Conservation (phyloP, 106 monocot species). For the Dendrobium huoshanense region DNA sequence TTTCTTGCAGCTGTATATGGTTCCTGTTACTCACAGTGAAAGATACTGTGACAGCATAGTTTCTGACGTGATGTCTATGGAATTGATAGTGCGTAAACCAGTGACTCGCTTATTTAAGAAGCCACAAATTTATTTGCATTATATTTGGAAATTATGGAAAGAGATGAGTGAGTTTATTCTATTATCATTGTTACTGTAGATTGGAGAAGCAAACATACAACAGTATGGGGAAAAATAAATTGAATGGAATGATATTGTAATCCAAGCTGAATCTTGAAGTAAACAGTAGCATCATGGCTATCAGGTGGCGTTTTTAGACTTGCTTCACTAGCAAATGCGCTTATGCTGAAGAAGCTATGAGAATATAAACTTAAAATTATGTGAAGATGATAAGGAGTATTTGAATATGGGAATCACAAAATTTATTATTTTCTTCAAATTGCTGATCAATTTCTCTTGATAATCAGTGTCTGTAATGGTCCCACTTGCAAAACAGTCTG, state of each 20-base stretch:
- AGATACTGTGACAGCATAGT: slow-evolving; percentile 79
- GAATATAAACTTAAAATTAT: neutral
- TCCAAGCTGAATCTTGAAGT: neutral
- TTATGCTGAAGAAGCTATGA: neutral
- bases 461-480: slow-evolving; percentile 81
- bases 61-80: slow-evolving; percentile 97
- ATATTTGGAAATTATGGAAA: neutral
- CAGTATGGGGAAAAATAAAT: neutral
- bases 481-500: slow-evolving; percentile 95
- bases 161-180: neutral
- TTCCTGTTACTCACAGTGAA: slow-evolving; percentile 80
- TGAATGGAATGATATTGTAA: neutral
- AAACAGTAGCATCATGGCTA: neutral
- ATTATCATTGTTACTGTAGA: neutral
- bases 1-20: slow-evolving; percentile 83
- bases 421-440: neutral
- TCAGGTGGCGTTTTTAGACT: neutral
- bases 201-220: neutral
- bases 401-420: neutral
- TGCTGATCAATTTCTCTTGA: neutral
- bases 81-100: slow-evolving; percentile 79
- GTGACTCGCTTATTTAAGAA: neutral
- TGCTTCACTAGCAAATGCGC: neutral
- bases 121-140: neutral
- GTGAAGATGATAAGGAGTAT: neutral